Percentiles rank a stretch among this genome's conserved stretches.
Evolutionary conservation across 768 basidiomycete genomes (phyloP).

Genomic region (Melanogaster broomeanus): DNA sequence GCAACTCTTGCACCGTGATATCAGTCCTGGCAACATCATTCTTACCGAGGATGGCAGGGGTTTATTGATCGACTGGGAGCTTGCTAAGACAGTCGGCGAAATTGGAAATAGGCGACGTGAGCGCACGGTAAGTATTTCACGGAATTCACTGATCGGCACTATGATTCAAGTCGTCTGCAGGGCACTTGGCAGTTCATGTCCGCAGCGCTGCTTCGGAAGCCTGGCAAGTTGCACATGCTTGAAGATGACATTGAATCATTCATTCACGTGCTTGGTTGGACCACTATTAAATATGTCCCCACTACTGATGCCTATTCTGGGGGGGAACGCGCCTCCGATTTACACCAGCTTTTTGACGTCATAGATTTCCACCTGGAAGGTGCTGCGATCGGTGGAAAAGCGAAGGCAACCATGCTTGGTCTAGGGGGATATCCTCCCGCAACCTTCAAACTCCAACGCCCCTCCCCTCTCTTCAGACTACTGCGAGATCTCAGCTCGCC

Average conservation of each 20-base stretch:
- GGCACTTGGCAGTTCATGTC: conserved; percentile 38
- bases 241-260: conserved; percentile 35
- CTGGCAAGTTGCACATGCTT: conserved; percentile 17
- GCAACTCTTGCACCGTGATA: conserved; percentile 23
- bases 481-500: neutral
- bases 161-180: conserved; percentile 6
- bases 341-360: neutral
- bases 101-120: neutral
- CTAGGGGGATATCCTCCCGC: neutral
- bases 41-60: conserved; percentile 8
- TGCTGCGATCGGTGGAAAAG: neutral
- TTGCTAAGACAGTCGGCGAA: conserved; percentile 4
- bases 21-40: conserved; percentile 25
- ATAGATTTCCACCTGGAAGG: neutral
- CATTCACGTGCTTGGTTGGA: conserved; percentile 16
- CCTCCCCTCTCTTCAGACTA: neutral
- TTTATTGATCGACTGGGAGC: conserved; percentile 26
- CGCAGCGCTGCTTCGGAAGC: conserved; percentile 11
- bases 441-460: neutral
- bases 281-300: conserved; percentile 9
- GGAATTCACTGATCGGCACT: neutral
- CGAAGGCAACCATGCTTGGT: neutral
- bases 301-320: too few species aligned
- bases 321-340: too few species aligned
- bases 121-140: neutral